phyloP scores from a whole-genome alignment of 1,284 basidiomycete genomes.

The Hemileia vastatrix region DNA sequence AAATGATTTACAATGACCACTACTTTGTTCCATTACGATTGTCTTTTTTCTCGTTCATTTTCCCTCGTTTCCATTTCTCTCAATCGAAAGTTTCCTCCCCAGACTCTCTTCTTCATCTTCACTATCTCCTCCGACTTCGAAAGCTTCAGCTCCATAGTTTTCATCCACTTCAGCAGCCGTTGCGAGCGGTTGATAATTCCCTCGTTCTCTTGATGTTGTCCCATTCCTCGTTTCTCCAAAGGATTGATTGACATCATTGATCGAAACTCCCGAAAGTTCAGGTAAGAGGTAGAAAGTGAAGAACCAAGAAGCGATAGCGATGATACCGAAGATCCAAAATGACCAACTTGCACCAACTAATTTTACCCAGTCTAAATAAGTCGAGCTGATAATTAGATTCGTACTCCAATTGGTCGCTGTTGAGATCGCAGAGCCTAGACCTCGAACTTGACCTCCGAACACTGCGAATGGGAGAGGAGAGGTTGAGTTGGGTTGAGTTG shows the following conservation, averaged over 20 bases:
- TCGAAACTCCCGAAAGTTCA: slow-evolving; percentile 23
- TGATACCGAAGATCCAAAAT: no score
- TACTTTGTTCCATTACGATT: no score
- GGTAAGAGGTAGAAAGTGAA: slow-evolving; percentile 33
- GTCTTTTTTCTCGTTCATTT: background rate
- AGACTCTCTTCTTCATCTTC: background rate
- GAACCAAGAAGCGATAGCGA: slow-evolving; percentile 27
- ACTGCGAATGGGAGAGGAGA: no score
- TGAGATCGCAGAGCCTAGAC: no score
- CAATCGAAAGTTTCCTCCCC: background rate
- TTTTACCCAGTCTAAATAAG: no score
- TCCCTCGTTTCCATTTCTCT: background rate
- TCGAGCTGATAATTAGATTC: no score
- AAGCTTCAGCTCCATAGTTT: background rate
- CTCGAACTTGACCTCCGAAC: no score
- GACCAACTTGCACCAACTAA: no score
- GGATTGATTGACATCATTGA: slow-evolving; percentile 8
- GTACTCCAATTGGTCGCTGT: no score
- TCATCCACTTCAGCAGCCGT: background rate
- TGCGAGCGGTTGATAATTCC: background rate
- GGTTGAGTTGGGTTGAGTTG: no score
- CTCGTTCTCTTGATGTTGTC: background rate
- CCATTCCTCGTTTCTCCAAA: slow-evolving; percentile 1
- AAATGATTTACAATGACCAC: no score
- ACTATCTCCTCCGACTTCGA: background rate